These are phyloP conservation scores for Auriscalpium vulgare DNA, from an alignment of 768 basidiomycete species.

Conservation along the genomic window DNA sequence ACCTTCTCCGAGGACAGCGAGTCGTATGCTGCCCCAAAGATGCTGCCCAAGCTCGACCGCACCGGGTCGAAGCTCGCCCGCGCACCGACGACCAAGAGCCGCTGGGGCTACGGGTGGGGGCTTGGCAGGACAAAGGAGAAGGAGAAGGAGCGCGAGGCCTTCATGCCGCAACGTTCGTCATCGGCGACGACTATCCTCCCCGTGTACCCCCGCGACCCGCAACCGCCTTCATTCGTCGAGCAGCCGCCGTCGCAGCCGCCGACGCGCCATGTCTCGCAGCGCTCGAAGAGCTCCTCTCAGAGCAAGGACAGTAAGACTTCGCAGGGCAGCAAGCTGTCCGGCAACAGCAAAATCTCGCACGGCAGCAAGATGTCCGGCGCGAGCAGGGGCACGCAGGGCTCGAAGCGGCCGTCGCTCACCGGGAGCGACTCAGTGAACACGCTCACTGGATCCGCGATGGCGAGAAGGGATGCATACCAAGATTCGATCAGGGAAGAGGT, in stretches of 20 bases:
- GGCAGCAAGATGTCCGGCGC: conserved; percentile 8
- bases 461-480: conserved; percentile 17
- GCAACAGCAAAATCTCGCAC: conserved; percentile 6
- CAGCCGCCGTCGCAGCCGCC: background rate
- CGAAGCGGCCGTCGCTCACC: conserved; percentile 9
- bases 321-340: background rate
- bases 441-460: conserved; percentile 17
- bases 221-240: background rate
- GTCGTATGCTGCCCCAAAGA: conserved; percentile 14
- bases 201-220: conserved; percentile 10
- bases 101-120: conserved; percentile 15
- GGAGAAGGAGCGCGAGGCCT: conserved; percentile 14
- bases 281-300: conserved; percentile 9
- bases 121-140: conserved; percentile 12
- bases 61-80: conserved; percentile 13
- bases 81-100: conserved; percentile 1
- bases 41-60: conserved; percentile 13
- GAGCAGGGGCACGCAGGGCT: conserved; percentile 8
- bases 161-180: conserved; percentile 8
- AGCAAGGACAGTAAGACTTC: conserved; percentile 1
- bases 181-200: conserved; percentile 13
- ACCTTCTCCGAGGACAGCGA: conserved; percentile 16
- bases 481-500: conserved; percentile 13
- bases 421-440: conserved; percentile 15
- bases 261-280: conserved; percentile 11